Base-by-base conservation (phyloP, 305 asterid genomes). In the Fraxinus velutina region DNA sequence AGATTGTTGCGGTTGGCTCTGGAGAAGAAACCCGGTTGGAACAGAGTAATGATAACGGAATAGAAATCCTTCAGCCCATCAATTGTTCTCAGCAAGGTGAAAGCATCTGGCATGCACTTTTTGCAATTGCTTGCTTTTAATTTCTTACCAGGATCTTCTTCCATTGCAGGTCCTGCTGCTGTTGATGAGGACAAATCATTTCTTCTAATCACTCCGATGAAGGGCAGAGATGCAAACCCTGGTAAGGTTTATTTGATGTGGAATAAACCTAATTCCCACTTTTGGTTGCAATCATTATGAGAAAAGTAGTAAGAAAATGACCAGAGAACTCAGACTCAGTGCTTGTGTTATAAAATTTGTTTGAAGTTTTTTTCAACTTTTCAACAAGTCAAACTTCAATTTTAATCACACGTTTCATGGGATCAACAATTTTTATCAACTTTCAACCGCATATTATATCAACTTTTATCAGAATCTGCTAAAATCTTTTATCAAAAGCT, bases 101-200 rank as follows among this genome's bases (percentile, higher is more conserved):
- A 68, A 68, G 36, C 74, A 30, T 68, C 74, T 66, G 39, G 39
- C 74, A 68, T 29, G 21, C 21, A 68, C 21, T 13, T 29, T 66
- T 66, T 66, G 36, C n/a, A 29, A 4, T 66, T 34, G 33, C 27
- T 66, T 66, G n/a, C 17, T 66, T 22, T 27, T 66, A 22, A 9
- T 27, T 27, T 66, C 34, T 66, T 66, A 66, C 27, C n/a, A 66
- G 73, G 36, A 2, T 76, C 76, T 76, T 33, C 60, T 82, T 82
- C 68, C 7, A 77, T 24, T 71, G 82, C 82, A 77, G 82, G 52
- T 77, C 36, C 55, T 78, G 75, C 52, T 34, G 32, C 62, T 72
- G 17, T 78, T 71, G 75, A 80, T 72, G 75, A 34, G 39, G 79
- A 17, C 27, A 52, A 44, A 64, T 3, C 75, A 82, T 72, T 42